phyloP scores from a whole-genome alignment of 2,329 filamentous ascomycete genomes.

The Arthrobotrys megalospora region DNA sequence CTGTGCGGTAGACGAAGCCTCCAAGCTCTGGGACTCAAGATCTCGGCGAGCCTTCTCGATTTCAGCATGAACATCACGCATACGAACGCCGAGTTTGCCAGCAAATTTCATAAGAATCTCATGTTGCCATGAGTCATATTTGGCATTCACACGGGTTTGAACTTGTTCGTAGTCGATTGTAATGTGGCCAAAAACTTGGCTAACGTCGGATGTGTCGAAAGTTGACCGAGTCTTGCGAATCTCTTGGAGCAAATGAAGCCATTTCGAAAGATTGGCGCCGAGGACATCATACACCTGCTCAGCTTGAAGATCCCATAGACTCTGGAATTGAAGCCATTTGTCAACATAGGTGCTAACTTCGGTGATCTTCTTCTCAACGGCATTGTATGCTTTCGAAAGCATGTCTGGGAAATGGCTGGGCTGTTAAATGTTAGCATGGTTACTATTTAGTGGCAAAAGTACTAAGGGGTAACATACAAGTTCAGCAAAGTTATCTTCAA shows the following conservation, averaged over 20 bases:
- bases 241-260: constrained; percentile 96
- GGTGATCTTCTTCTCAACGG: constrained; percentile 84
- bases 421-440: constrained; percentile 40
- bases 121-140: constrained; percentile 99
- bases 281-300: constrained; percentile 94
- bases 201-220: constrained; percentile 97
- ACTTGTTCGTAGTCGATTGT: constrained; percentile 99
- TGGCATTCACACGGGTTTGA: constrained; percentile 97
- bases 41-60: constrained; percentile 91
- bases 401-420: constrained; percentile 85
- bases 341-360: constrained; percentile 90
- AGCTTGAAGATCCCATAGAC: constrained; percentile 95
- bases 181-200: constrained; percentile 91
- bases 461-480: constrained; percentile 68
- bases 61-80: constrained; percentile 92
- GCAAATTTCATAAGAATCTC: constrained; percentile 97
- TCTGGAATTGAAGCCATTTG: constrained; percentile 99
- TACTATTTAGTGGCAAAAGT: background rate
- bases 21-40: constrained; percentile 90
- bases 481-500: constrained; percentile 83
- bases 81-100: constrained; percentile 85
- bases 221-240: constrained; percentile 95
- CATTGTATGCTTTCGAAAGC: constrained; percentile 83
- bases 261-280: constrained; percentile 90
- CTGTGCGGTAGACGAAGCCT: constrained; percentile 94